Percentiles rank a stretch among this genome's conserved stretches.
Conservation (phyloP, 306 rosid species). For the Fragaria ananassa region DNA sequence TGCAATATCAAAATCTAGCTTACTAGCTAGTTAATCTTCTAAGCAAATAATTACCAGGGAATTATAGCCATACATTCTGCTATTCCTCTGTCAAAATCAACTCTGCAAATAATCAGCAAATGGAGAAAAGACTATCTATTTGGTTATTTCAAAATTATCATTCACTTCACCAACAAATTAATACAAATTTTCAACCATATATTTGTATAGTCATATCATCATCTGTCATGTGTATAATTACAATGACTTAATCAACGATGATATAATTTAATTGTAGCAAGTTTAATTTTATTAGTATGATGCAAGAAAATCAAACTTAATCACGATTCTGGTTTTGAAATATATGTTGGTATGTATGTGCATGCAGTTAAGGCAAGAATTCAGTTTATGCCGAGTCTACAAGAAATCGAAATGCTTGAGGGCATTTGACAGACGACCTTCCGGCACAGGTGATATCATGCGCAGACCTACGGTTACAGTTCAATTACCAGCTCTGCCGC, state of each 20-base stretch:
- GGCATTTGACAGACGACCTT: slow-evolving; percentile 71
- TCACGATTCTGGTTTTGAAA: background rate
- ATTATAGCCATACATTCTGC: no score
- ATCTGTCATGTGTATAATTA: no score
- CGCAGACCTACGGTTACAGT: background rate
- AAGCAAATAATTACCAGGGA: background rate
- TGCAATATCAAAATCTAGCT: background rate
- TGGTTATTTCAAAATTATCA: no score
- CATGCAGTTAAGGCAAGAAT: slow-evolving; percentile 69
- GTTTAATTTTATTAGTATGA: background rate
- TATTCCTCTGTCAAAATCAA: no score
- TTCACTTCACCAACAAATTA: no score
- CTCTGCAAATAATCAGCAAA: no score
- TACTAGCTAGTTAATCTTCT: background rate
- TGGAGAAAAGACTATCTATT: no score
- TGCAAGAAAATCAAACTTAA: background rate
- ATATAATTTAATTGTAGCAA: background rate
- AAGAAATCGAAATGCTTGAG: slow-evolving; percentile 71
- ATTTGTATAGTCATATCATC: no score
- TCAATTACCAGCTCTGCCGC: background rate
- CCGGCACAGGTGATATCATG: slow-evolving; percentile 9
- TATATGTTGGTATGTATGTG: background rate
- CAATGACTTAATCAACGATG: no score
- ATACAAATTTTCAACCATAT: no score
- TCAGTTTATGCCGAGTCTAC: slow-evolving; percentile 79